A percentile compares a stretch with the other conserved stretches of the same genome.
These are phyloP conservation scores for Darksidea phi DNA, from an alignment of 495 filamentous ascomycete species.

Conservation along the genomic window DNA sequence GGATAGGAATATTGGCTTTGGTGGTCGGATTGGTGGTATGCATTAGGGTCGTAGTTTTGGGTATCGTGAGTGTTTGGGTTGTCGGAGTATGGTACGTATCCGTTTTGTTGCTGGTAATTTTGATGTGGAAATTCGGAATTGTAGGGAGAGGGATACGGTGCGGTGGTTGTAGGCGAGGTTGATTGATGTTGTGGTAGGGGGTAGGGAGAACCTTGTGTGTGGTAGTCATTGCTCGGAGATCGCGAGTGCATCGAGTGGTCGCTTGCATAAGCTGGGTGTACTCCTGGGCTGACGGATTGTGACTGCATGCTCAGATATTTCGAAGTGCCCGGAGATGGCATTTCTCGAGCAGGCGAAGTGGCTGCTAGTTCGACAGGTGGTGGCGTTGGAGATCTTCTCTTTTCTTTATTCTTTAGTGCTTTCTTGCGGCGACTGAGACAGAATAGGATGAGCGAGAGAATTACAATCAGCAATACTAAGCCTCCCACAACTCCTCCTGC, in stretches of 20 bases:
- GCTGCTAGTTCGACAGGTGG: conserved; percentile 31
- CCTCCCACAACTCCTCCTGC: conserved; percentile 41
- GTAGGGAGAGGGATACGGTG: conserved; percentile 17
- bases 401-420: conserved; percentile 15
- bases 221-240: conserved; percentile 10
- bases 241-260: conserved; percentile 15
- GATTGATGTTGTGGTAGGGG: conserved; percentile 4
- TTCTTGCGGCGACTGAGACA: conserved; percentile 38
- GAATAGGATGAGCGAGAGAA: conserved; percentile 36
- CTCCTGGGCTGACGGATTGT: conserved; percentile 6
- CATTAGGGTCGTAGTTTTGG: conserved; percentile 2
- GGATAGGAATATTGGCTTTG: conserved; percentile 23
- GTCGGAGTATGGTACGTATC: background rate
- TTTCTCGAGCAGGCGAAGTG: conserved; percentile 26
- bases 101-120: conserved; percentile 1
- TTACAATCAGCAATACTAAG: conserved; percentile 28
- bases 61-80: background rate
- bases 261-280: conserved; percentile 10
- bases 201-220: conserved; percentile 12
- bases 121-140: background rate
- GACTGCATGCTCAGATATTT: conserved; percentile 27
- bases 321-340: conserved; percentile 8
- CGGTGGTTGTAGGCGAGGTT: conserved; percentile 5
- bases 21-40: conserved; percentile 10
- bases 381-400: background rate